Evolutionary conservation across 106 monocot genomes (phyloP).

Genomic region (Dendrobium chrysotoxum): DNA sequence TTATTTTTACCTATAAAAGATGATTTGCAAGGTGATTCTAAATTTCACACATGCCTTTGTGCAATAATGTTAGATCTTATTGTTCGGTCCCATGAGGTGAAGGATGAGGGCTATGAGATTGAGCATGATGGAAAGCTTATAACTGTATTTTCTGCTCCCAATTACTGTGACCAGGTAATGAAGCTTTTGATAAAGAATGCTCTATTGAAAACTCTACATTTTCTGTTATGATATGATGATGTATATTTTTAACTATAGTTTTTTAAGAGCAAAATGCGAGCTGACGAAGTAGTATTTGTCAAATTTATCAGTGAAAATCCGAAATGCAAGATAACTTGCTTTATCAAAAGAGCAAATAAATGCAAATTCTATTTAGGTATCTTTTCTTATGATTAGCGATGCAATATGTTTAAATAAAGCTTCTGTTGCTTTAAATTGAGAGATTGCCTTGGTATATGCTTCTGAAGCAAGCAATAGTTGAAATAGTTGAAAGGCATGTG

Average conservation of each 20-base stretch:
- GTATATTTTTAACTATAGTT: not conserved
- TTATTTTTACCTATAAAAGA: not conserved
- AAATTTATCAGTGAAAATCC: not conserved
- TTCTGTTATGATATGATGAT: not conserved
- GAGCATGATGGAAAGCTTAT: slow-evolving; percentile 95
- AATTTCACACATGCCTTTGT: not conserved
- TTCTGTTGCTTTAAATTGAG: not conserved
- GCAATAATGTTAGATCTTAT: slow-evolving; percentile 54
- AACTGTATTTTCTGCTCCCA: slow-evolving; percentile 98
- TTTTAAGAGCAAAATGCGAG: not conserved
- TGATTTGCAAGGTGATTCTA: not conserved
- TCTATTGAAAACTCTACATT: not conserved
- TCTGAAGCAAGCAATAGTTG: not conserved
- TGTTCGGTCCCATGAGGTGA: slow-evolving; percentile 96
- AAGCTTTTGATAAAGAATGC: not conserved
- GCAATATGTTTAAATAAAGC: not conserved
- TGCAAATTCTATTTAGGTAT: not conserved
- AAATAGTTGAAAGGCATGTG: not conserved
- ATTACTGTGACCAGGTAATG: slow-evolving; percentile 91
- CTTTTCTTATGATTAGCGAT: not conserved
- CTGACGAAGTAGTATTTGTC: not conserved
- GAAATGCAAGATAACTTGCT: not conserved
- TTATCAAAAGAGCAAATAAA: not conserved
- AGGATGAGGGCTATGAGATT: slow-evolving; percentile 98
- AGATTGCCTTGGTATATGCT: not conserved